Conservation (phyloP, 2,329 filamentous ascomycete species). For the Penicillium sp. region DNA sequence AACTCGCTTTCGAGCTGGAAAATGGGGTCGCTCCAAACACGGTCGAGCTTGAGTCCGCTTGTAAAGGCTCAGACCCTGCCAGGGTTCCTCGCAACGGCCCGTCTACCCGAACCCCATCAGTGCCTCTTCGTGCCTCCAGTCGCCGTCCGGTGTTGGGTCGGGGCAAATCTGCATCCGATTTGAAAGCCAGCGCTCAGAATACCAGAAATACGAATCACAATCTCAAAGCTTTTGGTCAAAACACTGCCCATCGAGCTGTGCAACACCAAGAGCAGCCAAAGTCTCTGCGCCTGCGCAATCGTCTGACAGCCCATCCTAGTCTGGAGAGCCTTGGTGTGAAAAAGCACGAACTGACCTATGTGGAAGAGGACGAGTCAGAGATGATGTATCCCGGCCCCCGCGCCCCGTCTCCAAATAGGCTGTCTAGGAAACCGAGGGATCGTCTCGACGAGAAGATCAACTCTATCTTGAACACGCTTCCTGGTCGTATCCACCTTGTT, state of each 20-base stretch:
- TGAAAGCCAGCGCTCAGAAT: slow-evolving; percentile 13
- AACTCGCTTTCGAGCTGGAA: slow-evolving; percentile 28
- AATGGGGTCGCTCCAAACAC: slow-evolving; percentile 13
- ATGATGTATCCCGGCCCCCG: slow-evolving; percentile 22
- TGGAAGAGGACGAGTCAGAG: slow-evolving; percentile 19
- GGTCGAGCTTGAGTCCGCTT: slow-evolving; percentile 6
- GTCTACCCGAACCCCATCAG: slow-evolving; percentile 6
- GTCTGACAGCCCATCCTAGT: slow-evolving; percentile 30
- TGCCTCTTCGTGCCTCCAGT: slow-evolving; percentile 5
- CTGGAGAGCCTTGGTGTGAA: slow-evolving; percentile 32
- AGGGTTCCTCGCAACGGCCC: background rate
- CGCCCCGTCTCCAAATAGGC: slow-evolving; percentile 40
- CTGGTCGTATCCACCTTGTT: slow-evolving; percentile 71
- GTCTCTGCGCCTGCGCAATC: slow-evolving; percentile 26
- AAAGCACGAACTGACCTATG: slow-evolving; percentile 22
- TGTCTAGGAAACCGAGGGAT: slow-evolving; percentile 52
- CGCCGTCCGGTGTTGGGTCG: slow-evolving; percentile 13
- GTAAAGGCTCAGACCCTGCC: slow-evolving; percentile 18
- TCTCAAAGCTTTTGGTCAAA: slow-evolving; percentile 15
- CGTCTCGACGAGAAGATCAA: slow-evolving; percentile 75
- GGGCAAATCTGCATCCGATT: slow-evolving; percentile 17
- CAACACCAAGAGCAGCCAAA: slow-evolving; percentile 22
- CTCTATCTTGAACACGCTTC: slow-evolving; percentile 71
- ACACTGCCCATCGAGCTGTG: slow-evolving; percentile 15
- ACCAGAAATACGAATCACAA: slow-evolving; percentile 19